Base-by-base conservation (phyloP, 1,284 basidiomycete genomes). In the Sporisorium iseilematis-ciliati region DNA sequence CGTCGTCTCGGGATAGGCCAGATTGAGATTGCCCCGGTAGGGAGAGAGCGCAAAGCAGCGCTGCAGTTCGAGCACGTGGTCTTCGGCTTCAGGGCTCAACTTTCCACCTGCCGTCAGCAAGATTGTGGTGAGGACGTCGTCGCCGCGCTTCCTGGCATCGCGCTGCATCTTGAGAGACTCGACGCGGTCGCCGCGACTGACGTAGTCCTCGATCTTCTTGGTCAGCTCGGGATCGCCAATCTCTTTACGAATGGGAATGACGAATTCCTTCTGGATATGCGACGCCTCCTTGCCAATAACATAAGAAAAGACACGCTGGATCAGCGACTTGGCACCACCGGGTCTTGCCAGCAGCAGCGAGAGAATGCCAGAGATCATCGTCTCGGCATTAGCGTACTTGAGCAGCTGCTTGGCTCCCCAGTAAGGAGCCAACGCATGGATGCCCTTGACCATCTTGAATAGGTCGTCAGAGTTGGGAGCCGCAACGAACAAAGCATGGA, bases 321-420 rank as follows among this genome's bases (percentile, higher is more conserved):
- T 69, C 26, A 85, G 78, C 57, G 82, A 84, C 56, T 84, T 83
- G 58, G 78, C 69, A 18, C 83, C 83, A n/a, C 75, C 79, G 1
- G 82, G 83, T 40, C 81, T 65, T 16, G 82, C 82, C n/a, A 85
- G 67, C 35, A 85, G 62, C 25, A 85, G 66, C 38, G 72, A 71
- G 20, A 85, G 69, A 21, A 85, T 76, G 20, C 77, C 77, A 10
- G 79, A 76, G 41, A 85, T 80, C 80, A 85, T 80, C 14, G 66
- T 75, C 68, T 82, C 74, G 31, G 82, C 82, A 46, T 84, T 85
- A 33, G 82, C 79, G 20, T 78, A 73, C 57, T 77, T 76, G 43
- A 84, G 80, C 41, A 83, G 72, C 72, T 84, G 82, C 57, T 82
- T 80, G 41, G 82, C 83, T 12, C 81, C 80, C 83, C 83, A 84